Base-by-base conservation (phyloP, 768 basidiomycete species). In the Nevesoporus exiguus region DNA sequence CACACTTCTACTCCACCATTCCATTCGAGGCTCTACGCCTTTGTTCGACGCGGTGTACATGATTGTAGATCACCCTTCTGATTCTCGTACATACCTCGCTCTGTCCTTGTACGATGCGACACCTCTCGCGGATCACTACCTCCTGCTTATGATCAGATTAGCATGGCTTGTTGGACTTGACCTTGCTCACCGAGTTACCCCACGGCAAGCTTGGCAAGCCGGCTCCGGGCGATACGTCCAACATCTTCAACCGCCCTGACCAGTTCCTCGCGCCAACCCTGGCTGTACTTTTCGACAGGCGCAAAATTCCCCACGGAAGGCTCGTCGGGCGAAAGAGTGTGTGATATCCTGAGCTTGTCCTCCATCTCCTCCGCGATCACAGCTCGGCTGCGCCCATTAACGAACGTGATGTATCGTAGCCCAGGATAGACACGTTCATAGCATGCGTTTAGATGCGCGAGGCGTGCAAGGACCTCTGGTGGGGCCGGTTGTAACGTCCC, bases 381-480 rank as follows among this genome's bases (percentile, higher is more conserved):
- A 31, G 78, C 79, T 36, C 93, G 76, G 56, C 81, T 80, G 54
- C 93, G 80, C 31, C 91, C 90, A 63, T 93, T 92, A 37, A 96
- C 94, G 64, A 94, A 97, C 6, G 92, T 94, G 72, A 97, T 90
- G 65, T 93, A 96, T 19, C 89, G 79, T 58, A 97, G 67, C 3
- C 87, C 84, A 0, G 87, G 83, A 63, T 86, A 96, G 49, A 72
- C 72, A 27, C 66, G 73, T 66, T 94, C 90, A 64, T 95, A 96
- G 58, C 81, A 80, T 11, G 74, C 77, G 60, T 97, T 97, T 47
- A 96, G 79, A 59, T 88, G 80, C 30, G 68, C 78, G 17, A 97
- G 78, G 9, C 90, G 82, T 7, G 73, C 79, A 21, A 96, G 75
- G 34, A 94, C 85, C 54, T 84, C 84, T 25, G 88, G 85, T 7